phyloP scores from a whole-genome alignment of 176 grass and related monocot genomes.

The Avena insularis region DNA sequence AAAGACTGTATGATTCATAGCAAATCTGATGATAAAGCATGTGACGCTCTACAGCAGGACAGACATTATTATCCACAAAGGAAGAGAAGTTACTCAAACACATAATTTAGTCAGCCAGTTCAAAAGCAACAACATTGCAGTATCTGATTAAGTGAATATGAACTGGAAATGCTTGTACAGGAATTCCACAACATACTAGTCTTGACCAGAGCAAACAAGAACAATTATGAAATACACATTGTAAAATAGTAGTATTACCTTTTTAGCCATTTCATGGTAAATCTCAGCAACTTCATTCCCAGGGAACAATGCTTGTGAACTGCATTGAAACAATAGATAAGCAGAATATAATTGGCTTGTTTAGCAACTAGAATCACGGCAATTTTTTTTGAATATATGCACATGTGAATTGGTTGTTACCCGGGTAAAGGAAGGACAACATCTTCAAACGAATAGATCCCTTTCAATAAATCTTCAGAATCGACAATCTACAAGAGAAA shows the following conservation, averaged over 20 bases:
- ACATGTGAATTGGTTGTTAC: slow-evolving; percentile 50
- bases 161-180: background rate
- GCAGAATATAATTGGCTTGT: background rate
- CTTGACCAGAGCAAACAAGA: slow-evolving; percentile 27
- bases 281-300: slow-evolving; percentile 79
- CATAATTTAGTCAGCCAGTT: slow-evolving; percentile 15
- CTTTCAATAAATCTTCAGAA: slow-evolving; percentile 78
- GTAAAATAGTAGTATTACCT: slow-evolving; percentile 46
- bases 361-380: background rate
- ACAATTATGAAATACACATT: slow-evolving; percentile 37
- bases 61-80: background rate
- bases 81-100: background rate
- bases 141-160: slow-evolving; percentile 8
- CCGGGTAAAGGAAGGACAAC: slow-evolving; percentile 93
- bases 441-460: slow-evolving; percentile 87
- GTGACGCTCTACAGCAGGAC: slow-evolving; percentile 16
- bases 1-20: background rate
- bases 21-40: background rate
- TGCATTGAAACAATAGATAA: slow-evolving; percentile 50
- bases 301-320: slow-evolving; percentile 88
- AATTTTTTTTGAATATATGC: background rate
- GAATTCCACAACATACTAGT: background rate
- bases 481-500: slow-evolving; percentile 69
- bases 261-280: slow-evolving; percentile 94
- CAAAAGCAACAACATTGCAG: background rate